Percentiles rank a stretch among this genome's conserved stretches.
Evolutionary conservation across 2,329 filamentous ascomycete genomes (phyloP).

Genomic region (Penicillium oxalicum): DNA sequence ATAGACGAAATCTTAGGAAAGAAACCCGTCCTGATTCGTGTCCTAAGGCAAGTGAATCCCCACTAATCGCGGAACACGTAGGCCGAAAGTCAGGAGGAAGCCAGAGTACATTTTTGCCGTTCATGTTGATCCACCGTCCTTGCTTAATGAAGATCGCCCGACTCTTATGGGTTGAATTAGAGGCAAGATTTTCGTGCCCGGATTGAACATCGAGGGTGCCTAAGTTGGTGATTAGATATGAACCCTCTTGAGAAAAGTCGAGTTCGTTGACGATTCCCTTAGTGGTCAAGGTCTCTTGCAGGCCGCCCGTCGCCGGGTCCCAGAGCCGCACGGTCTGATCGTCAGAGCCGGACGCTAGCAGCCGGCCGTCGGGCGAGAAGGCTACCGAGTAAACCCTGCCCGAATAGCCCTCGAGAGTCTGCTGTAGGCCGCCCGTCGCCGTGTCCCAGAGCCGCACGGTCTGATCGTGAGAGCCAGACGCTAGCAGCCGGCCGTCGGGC

Average conservation of each 20-base stretch:
- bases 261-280: neutral
- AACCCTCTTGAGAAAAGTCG: neutral
- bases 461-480: no score
- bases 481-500: no score
- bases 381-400: neutral
- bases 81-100: no score
- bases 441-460: no score
- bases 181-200: neutral
- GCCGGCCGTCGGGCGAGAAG: slow-evolving; percentile 6
- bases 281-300: neutral
- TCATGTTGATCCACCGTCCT: slow-evolving; percentile 9
- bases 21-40: no score
- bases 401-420: slow-evolving; percentile 17
- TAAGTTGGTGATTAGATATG: neutral
- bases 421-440: no score
- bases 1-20: slow-evolving; percentile 5
- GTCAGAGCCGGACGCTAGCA: slow-evolving; percentile 1
- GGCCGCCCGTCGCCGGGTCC: neutral
- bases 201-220: neutral
- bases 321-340: slow-evolving; percentile 1
- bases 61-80: no score
- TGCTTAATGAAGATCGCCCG: slow-evolving; percentile 1
- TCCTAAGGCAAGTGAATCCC: no score
- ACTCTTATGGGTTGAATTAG: neutral
- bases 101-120: slow-evolving; percentile 10